Conservation (phyloP, 1,139 yeast genomes). For the Yamadazyma pseudoaaseri region DNA sequence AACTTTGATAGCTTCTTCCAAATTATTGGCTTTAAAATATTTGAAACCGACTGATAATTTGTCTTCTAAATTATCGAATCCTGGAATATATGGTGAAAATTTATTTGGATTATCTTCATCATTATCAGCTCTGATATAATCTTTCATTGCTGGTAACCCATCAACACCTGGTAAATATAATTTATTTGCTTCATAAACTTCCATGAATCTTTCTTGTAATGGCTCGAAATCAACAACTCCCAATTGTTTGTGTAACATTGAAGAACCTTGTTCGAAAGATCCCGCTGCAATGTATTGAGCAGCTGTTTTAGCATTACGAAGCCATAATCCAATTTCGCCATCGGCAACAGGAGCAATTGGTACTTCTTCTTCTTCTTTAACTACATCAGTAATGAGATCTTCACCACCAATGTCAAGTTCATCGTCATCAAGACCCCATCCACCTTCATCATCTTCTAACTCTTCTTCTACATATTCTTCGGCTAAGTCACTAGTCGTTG, state of each 20-base stretch:
- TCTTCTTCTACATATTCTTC: slow-evolving; percentile 50
- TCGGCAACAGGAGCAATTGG: slow-evolving; percentile 32
- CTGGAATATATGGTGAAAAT: slow-evolving; percentile 71
- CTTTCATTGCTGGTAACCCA: slow-evolving; percentile 64
- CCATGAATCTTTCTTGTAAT: slow-evolving; percentile 74
- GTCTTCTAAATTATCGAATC: slow-evolving; percentile 65
- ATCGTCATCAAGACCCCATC: slow-evolving; percentile 32
- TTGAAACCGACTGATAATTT: slow-evolving; percentile 76
- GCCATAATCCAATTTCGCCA: slow-evolving; percentile 78
- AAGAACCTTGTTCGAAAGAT: slow-evolving; percentile 93
- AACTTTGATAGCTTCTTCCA: slow-evolving; percentile 72
- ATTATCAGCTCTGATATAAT: slow-evolving; percentile 63
- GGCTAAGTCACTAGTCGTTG: slow-evolving; percentile 10
- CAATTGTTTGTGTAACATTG: slow-evolving; percentile 81
- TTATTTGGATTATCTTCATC: slow-evolving; percentile 57
- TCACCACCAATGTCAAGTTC: slow-evolving; percentile 26
- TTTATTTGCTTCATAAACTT: slow-evolving; percentile 79
- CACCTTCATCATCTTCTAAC: slow-evolving; percentile 38
- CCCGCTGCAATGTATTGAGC: slow-evolving; percentile 97
- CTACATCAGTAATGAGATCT: slow-evolving; percentile 20
- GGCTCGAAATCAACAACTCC: slow-evolving; percentile 90
- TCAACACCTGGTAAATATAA: slow-evolving; percentile 73
- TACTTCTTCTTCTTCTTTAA: slow-evolving; percentile 15
- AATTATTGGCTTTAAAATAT: slow-evolving; percentile 77
- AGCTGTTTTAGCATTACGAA: slow-evolving; percentile 84